These are phyloP conservation scores for Capillidium rhysosporum DNA, from an alignment of 371 early-diverging fungal genomes.

Conservation along the genomic window DNA sequence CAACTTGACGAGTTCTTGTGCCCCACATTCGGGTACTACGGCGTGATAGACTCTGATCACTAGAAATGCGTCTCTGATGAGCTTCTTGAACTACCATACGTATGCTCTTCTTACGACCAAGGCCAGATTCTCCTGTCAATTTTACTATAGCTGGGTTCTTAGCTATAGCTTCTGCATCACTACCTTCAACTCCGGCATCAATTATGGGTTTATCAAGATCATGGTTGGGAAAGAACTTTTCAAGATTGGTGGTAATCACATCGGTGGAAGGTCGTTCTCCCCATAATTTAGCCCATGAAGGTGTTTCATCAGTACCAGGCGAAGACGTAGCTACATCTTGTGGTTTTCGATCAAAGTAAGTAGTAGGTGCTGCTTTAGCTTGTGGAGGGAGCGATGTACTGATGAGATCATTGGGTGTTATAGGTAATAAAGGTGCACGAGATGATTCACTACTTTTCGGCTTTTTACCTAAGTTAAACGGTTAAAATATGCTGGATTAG, in stretches of 20 bases:
- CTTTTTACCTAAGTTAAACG: background rate
- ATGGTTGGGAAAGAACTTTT: conserved; percentile 52
- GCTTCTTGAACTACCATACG: conserved; percentile 8
- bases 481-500: too few species aligned
- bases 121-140: background rate
- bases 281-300: conserved; percentile 16
- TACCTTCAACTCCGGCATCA: background rate
- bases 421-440: background rate
- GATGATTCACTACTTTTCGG: background rate
- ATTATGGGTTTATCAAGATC: conserved; percentile 52
- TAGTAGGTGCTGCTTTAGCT: background rate
- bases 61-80: background rate
- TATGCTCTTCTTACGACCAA: conserved; percentile 7
- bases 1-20: background rate
- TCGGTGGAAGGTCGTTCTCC: conserved; percentile 56
- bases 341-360: background rate
- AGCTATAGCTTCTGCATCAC: background rate
- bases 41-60: background rate
- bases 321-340: background rate
- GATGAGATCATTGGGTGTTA: background rate
- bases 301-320: background rate
- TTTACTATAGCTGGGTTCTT: background rate
- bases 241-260: conserved; percentile 45
- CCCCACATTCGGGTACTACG: conserved; percentile 7
- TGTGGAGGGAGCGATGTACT: background rate